Percentiles rank a stretch among this genome's conserved stretches.
Conservation (phyloP, 2,329 filamentous ascomycete species). For the Cryphonectria radicalis region DNA sequence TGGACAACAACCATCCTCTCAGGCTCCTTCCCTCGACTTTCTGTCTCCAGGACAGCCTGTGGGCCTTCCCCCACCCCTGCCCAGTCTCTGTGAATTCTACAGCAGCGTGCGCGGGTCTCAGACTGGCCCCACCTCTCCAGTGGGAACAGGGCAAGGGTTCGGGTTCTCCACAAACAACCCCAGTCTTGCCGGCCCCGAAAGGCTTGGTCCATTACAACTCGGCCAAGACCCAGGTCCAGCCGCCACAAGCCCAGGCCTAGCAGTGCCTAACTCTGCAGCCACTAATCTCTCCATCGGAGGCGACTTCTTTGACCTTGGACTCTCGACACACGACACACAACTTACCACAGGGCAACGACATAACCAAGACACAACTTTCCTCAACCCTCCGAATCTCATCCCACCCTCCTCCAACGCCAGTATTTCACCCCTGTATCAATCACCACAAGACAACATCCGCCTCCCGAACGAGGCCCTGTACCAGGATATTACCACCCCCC, state of each 20-base stretch:
- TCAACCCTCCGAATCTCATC: neutral
- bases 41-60: neutral
- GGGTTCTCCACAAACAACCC: slow-evolving; percentile 19
- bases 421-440: too few species aligned
- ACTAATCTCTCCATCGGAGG: neutral
- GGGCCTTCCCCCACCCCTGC: neutral
- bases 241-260: neutral
- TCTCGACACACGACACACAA: neutral
- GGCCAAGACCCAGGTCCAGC: neutral
- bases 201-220: slow-evolving; percentile 5
- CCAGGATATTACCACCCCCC: slow-evolving; percentile 30
- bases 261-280: slow-evolving; percentile 1
- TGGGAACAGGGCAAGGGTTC: slow-evolving; percentile 11
- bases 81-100: neutral
- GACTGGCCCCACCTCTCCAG: neutral
- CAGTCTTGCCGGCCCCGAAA: slow-evolving; percentile 14
- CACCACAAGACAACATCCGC: neutral
- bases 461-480: slow-evolving; percentile 30
- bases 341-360: neutral
- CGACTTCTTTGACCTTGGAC: neutral
- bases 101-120: neutral
- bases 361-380: neutral
- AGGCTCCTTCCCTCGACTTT: neutral
- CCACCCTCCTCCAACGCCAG: slow-evolving; percentile 1
- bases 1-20: neutral